These are phyloP conservation scores for Leishmania tarentolae DNA, from an alignment of 208 protist species.

Conservation along the genomic window DNA sequence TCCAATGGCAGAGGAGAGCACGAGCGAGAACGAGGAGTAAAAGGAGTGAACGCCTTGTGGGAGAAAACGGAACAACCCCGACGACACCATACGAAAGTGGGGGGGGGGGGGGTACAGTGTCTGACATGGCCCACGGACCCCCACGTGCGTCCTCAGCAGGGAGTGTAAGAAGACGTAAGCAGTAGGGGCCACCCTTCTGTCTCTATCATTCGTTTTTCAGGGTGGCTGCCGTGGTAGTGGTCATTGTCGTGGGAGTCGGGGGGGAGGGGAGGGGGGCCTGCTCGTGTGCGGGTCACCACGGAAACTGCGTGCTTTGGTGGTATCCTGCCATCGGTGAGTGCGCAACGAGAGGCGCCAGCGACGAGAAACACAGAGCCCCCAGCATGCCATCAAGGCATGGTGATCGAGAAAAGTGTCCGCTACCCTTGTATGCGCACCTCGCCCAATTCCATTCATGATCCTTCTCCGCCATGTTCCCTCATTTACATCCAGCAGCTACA, in stretches of 20 bases:
- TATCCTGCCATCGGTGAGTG: not conserved
- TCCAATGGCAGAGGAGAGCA: not conserved
- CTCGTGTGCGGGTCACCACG: not conserved
- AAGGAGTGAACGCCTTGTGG: not conserved
- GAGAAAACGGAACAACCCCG: not conserved
- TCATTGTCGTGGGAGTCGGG: too few species aligned
- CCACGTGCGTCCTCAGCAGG: too few species aligned
- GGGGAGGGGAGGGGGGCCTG: not conserved
- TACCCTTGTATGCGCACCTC: not conserved
- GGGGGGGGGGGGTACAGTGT: not conserved
- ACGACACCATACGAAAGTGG: not conserved
- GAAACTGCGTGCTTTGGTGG: not conserved
- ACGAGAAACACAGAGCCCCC: too few species aligned
- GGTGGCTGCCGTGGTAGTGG: too few species aligned
- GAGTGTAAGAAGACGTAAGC: not conserved
- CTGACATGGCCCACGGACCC: not conserved
- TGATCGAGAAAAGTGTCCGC: not conserved
- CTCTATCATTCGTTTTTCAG: not conserved
- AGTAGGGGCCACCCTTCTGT: not conserved
- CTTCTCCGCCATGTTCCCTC: not conserved
- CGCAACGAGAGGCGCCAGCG: not conserved
- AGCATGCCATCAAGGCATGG: not conserved
- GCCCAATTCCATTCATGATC: not conserved
- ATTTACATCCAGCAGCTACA: not conserved
- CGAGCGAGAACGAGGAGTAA: constrained; percentile 8